A percentile compares a stretch with the other conserved stretches of the same genome.
phyloP scores from a whole-genome alignment of 192 early-diverging fungal genomes.

The Linnemannia hyalina region DNA sequence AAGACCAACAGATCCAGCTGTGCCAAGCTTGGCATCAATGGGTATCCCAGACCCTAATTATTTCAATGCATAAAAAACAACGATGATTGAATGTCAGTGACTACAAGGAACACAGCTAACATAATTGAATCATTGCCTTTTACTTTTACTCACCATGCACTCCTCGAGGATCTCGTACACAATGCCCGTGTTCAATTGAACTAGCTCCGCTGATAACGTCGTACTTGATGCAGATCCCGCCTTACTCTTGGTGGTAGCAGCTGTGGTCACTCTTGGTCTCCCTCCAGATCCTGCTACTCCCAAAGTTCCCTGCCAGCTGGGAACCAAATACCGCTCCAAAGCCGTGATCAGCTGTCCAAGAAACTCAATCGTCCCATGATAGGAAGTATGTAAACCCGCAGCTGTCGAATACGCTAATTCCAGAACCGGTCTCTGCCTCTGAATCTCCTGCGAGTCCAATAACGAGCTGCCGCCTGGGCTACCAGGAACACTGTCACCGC shows the following conservation, averaged over 20 bases:
- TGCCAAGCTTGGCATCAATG: slow-evolving; percentile 33
- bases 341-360: slow-evolving; percentile 28
- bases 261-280: not conserved
- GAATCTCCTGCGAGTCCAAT: not conserved
- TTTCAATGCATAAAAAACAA: too few relatives aligned
- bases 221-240: not conserved
- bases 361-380: slow-evolving; percentile 38
- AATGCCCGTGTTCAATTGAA: slow-evolving; percentile 31
- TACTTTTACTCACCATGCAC: slow-evolving; percentile 28
- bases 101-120: too few relatives aligned
- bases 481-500: not conserved
- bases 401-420: slow-evolving; percentile 31
- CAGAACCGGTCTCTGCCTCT: not conserved
- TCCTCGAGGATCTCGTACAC: slow-evolving; percentile 52
- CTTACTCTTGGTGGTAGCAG: not conserved
- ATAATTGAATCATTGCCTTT: too few relatives aligned
- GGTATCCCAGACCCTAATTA: slow-evolving; percentile 31
- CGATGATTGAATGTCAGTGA: too few relatives aligned
- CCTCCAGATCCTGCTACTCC: not conserved
- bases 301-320: not conserved
- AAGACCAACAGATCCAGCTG: slow-evolving; percentile 44
- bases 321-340: slow-evolving; percentile 27
- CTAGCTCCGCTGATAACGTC: slow-evolving; percentile 8
- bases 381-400: slow-evolving; percentile 1
- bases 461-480: not conserved